Base-by-base conservation (phyloP, 2,329 filamentous ascomycete genomes). In the Sporothrix pseudoabietina region DNA sequence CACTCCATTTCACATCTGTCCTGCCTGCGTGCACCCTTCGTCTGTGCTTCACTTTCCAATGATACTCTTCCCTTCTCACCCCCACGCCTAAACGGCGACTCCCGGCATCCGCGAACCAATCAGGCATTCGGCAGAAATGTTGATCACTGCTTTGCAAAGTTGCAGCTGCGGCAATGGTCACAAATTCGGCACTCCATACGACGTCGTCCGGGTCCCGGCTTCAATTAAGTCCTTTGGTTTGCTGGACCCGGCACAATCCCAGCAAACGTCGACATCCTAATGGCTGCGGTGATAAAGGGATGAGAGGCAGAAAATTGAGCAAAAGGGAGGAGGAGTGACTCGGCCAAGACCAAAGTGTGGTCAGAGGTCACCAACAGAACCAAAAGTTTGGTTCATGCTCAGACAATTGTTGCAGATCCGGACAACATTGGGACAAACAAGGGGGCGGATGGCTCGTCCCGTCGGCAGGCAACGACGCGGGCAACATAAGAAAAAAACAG, bases 191-290 rank as follows among this genome's bases (percentile, higher is more conserved):
- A 65, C 39, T 65, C 39, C 39, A 65, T 65, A 12, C 39, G 39
- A 66, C 39, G 39, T 47, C 61, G 61, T 14, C 39, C 61, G 39
- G 61, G 5, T 47, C n/a, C 39, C n/a, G 61, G 61, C 61, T 66
- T 44, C n/a, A 30, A 30, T 22, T 12, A 66, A 26, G 61, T 39
- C 10, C 7, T 22, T 22, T 44, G 39, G 47, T 66, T 47, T 30
- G 61, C 39, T 66, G 35, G 39, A 6, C n/a, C 26, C 39, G n/a
- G 10, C n/a, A 5, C 39, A 30, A 16, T 14, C 44, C 4, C 22
- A 66, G 39, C 10, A 44, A 66, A 66, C 39, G 7, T 66, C n/a
- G 61, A 66, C 61, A 47, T 39, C 10, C 39, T 47, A 22, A 30
- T 30, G 61, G 12, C 4, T 26, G n/a, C 41, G 7, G 35, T 14